A percentile compares a stretch with the other conserved stretches of the same genome.
phyloP scores from a whole-genome alignment of 768 basidiomycete genomes.

The Leccinellum luteum region DNA sequence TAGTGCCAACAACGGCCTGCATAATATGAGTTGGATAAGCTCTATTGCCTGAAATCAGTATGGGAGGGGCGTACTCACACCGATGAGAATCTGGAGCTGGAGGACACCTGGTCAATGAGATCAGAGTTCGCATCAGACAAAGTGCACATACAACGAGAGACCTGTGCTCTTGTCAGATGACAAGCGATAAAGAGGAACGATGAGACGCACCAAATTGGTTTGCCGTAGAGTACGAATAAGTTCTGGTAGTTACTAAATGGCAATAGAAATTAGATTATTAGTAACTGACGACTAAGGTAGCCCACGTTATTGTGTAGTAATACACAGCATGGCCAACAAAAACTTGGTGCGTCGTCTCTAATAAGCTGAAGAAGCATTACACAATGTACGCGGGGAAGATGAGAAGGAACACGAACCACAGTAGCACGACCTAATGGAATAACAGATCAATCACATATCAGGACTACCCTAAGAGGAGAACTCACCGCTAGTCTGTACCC shows the following conservation, averaged over 20 bases:
- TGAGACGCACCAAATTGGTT: slow-evolving; percentile 43
- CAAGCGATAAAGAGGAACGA: not conserved
- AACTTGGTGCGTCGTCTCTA: slow-evolving; percentile 48
- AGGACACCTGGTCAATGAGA: not conserved
- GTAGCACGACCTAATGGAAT: slow-evolving; percentile 27
- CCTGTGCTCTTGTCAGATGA: slow-evolving; percentile 35
- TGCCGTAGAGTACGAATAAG: slow-evolving; percentile 34
- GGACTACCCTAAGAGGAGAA: slow-evolving; percentile 4
- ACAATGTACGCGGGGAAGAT: not conserved
- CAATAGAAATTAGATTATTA: slow-evolving; percentile 4
- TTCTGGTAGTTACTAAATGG: slow-evolving; percentile 40
- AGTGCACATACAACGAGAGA: slow-evolving; percentile 43
- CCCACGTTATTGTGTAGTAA: slow-evolving; percentile 53
- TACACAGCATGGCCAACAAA: slow-evolving; percentile 54
- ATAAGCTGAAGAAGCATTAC: slow-evolving; percentile 32
- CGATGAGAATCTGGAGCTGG: slow-evolving; percentile 46
- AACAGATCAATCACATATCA: not conserved
- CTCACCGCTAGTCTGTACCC: slow-evolving; percentile 29
- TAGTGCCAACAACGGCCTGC: slow-evolving; percentile 49
- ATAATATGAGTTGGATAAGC: not conserved
- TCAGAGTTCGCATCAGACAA: slow-evolving; percentile 4
- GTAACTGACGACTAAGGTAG: not conserved
- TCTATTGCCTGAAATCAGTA: slow-evolving; percentile 1
- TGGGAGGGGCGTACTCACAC: slow-evolving; percentile 23
- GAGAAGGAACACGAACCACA: slow-evolving; percentile 28